Percentiles rank a stretch among this genome's conserved stretches.
Conservation (phyloP, 176 grass and related monocot species). For the Avena atlantica region DNA sequence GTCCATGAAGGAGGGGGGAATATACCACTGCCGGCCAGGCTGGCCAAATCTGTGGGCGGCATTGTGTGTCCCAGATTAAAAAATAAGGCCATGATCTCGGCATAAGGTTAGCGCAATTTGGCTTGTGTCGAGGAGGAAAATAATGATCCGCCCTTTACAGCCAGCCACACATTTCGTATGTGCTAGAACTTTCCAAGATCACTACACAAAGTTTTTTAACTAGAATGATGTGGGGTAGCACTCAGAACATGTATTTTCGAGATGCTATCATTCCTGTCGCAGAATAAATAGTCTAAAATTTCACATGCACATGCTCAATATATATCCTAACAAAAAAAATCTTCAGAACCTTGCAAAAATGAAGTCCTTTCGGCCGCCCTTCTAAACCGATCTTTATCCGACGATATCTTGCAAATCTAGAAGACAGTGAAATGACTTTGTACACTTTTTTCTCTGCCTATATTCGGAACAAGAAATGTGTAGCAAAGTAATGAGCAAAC, state of each 20-base stretch:
- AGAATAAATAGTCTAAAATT: background rate
- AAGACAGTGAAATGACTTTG: background rate
- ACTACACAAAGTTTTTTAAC: background rate
- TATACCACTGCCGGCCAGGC: background rate
- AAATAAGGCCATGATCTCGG: background rate
- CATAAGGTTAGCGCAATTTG: slow-evolving; percentile 1
- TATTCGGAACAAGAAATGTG: slow-evolving; percentile 16
- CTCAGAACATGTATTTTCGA: background rate
- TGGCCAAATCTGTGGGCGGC: background rate
- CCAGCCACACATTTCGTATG: background rate
- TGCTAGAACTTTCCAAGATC: background rate
- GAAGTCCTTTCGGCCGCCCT: background rate
- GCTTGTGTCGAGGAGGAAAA: background rate
- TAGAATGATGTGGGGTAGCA: background rate
- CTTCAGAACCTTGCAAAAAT: background rate
- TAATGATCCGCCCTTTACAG: background rate
- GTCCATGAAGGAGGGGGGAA: background rate
- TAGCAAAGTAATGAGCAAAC: slow-evolving; percentile 37
- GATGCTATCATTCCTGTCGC: background rate
- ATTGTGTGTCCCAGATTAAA: background rate
- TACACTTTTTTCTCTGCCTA: background rate
- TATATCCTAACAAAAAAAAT: background rate
- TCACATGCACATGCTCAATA: background rate
- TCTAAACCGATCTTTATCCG: background rate
- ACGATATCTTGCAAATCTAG: background rate